Evolutionary conservation across 1,139 yeast species (phyloP), one percentile per base, ranked within the genome.

Genomic region (Barnettozyma hawaiiensis): DNA sequence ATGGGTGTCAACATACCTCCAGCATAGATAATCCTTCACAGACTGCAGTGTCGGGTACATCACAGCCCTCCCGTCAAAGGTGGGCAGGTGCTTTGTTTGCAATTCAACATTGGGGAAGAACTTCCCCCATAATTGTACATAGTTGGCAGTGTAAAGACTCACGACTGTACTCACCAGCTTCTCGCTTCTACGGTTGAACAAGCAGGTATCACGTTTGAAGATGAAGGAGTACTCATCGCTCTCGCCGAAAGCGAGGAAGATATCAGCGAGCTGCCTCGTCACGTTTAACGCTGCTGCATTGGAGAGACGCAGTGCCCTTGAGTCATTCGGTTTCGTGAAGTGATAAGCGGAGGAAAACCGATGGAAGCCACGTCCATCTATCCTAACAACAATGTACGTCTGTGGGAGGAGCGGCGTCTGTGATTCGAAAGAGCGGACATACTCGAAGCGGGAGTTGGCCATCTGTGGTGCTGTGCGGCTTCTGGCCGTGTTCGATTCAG

Each of bases 1-100:
- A 63, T 92, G 98, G 45, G 98, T 92, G 60, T 92, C 99, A 1
- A 84, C 98, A 60, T 87, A 97, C 53, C 99, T 71, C 99, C 99
- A 94, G 43, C 85, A 68, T 50, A 94, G 75, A 59, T 94, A 94
- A 60, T 92, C 97, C 42, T 85, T 69, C 2, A 90, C 70, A 2
- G 71, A 67, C 9, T 66, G 57, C 22, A 67, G 53, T 44, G 74
- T 76, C 0, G 99, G 99, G 55, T 92, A 92, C 2, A 79, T 66
- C 11, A 92, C 95, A 1, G 95, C 95, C 37, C 99, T 67, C 0
- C 95, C 89, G 63, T 92, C 99, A 62, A 92, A 92, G 28, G 84
- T 80, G 0, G 98, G 98, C 39, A 92, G 62, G 46, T 75, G 70
- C 10, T 65, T 65, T 10, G 59, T 42, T 27, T 65, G 63, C 10